Conservation (phyloP, 345 rosid species). For the Hirschfeldia incana region DNA sequence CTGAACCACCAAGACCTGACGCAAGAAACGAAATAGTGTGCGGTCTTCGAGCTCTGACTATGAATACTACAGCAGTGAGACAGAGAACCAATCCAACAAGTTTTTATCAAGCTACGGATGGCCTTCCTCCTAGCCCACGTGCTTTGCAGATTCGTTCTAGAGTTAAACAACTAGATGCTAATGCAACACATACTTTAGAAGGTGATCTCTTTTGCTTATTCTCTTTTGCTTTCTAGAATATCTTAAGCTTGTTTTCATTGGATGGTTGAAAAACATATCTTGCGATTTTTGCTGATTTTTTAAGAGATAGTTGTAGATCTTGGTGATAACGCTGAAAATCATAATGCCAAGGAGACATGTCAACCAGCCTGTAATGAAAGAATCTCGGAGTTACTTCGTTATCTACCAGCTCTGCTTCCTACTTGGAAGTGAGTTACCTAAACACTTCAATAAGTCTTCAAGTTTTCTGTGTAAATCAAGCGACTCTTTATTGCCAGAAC, state of each 20-base stretch:
- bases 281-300: slow-evolving; percentile 8
- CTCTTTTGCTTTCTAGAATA: neutral
- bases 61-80: slow-evolving; percentile 3
- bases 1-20: neutral
- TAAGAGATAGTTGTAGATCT: slow-evolving; percentile 35
- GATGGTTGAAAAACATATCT: neutral
- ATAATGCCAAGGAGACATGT: slow-evolving; percentile 33
- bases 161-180: slow-evolving; percentile 14
- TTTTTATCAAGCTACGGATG: neutral
- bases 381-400: slow-evolving; percentile 18
- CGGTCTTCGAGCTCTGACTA: slow-evolving; percentile 23
- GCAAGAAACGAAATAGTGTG: slow-evolving; percentile 7
- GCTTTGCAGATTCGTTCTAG: slow-evolving; percentile 24
- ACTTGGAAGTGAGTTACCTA: slow-evolving; percentile 59
- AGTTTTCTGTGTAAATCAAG: no score
- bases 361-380: slow-evolving; percentile 22
- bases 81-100: neutral
- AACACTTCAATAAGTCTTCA: neutral
- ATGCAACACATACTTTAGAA: slow-evolving; percentile 20
- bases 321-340: slow-evolving; percentile 34
- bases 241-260: slow-evolving; percentile 14
- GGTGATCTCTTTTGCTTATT: slow-evolving; percentile 7
- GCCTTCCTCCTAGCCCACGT: slow-evolving; percentile 33
- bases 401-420: slow-evolving; percentile 47
- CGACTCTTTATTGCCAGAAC: no score